Percentiles rank a stretch among this genome's conserved stretches.
phyloP scores from a whole-genome alignment of 2,329 filamentous ascomycete genomes.

The Colletotrichum sp. region DNA sequence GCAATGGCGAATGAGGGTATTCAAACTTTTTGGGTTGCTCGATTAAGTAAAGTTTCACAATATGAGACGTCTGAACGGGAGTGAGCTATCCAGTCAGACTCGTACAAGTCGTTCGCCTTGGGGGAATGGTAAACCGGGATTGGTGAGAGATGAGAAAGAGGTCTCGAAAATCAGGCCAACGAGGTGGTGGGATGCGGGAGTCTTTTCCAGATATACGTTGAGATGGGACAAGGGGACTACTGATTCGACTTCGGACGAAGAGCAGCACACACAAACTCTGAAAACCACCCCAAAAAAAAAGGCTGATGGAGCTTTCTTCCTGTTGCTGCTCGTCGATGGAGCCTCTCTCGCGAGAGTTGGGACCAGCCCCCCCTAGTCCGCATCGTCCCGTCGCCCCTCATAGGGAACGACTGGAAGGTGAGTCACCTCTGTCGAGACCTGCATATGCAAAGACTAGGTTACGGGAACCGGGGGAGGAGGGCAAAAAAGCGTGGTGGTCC shows the following conservation, averaged over 20 bases:
- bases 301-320: neutral
- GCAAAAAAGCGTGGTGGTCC: neutral
- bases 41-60: neutral
- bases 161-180: constrained; percentile 14
- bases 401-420: constrained; percentile 27
- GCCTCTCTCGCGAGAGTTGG: neutral
- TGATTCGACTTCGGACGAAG: constrained; percentile 4
- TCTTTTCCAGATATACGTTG: constrained; percentile 4
- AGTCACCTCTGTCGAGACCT: constrained; percentile 26
- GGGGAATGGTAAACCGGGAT: neutral
- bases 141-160: neutral
- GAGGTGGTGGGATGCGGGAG: neutral
- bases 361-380: neutral
- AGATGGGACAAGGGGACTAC: neutral
- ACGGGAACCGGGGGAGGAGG: neutral
- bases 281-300: neutral
- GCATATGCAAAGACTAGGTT: constrained; percentile 17
- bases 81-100: neutral
- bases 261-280: neutral
- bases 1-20: neutral
- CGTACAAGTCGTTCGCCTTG: neutral
- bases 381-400: constrained; percentile 18
- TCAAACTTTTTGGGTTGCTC: neutral
- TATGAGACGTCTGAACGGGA: neutral
- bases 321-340: neutral